Base-by-base conservation (phyloP, 441 rosid genomes). In the Adansonia gregorii region DNA sequence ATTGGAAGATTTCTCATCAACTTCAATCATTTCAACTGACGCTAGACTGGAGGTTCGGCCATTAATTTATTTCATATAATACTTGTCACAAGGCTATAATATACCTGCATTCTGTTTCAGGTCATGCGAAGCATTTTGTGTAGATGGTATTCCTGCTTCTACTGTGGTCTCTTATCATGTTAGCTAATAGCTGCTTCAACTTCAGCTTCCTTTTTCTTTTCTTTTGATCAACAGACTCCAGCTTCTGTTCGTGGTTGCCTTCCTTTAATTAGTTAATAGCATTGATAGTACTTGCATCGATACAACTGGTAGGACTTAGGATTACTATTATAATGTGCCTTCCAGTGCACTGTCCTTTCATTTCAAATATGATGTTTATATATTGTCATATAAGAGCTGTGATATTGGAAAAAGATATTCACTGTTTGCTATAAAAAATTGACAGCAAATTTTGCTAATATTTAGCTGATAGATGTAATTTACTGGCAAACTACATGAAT, bases 1-100 rank as follows among this genome's bases (percentile, higher is more conserved):
- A 85, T 85, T 97, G 80, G 98, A 94, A 83, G 98, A 94, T 88
- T 97, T 97, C 90, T 91, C 98, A 20, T 89, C 95, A 31, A 46
- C 85, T 70, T 82, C 90, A 43, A 81, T 87, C 61, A 72, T 86
- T 80, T 78, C 83, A 72, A 83, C 84, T 83, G 86, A 85, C 75
- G 78, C 81, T 17, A 69, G 58, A 60, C 78, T 76, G 75, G 85
- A 87, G 95, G 98, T 90, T 41, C 7, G 75, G 59, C 45, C 68
- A 64, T 72, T 64, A 27, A 46, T 8, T 27, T 70, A 27, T 52
- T 22, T 51, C 15, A 1, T 70, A 6, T n/a, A 64, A 27, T 65
- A 52, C 59, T 75, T 27, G 24, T 65, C 11, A 24, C 7, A 14
- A 59, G 74, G 75, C 19, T 69, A 19, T 4, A 41, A 39, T 24